Evolutionary conservation across 108 stramenopile genomes (phyloP).

Genomic region (Skeletonema costatum): DNA sequence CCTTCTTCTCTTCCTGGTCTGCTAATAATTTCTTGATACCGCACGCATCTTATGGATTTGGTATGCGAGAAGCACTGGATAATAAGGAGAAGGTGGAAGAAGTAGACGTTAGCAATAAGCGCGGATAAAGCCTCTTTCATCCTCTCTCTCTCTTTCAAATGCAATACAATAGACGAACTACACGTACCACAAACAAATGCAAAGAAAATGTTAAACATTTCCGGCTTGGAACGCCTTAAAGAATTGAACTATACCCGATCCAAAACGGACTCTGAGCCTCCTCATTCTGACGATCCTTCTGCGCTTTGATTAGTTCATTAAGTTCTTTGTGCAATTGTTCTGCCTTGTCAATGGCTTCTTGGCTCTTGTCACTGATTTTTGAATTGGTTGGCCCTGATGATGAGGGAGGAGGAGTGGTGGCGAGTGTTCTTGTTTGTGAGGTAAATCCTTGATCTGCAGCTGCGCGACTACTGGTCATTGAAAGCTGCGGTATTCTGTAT

Average conservation of each 20-base stretch:
- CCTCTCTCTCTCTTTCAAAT: background rate
- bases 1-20: slow-evolving; percentile 19
- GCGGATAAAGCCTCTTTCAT: background rate
- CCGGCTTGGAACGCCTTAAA: slow-evolving; percentile 37
- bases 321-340: slow-evolving; percentile 38
- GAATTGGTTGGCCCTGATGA: background rate
- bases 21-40: slow-evolving; percentile 39
- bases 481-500: background rate
- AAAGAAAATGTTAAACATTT: slow-evolving; percentile 50
- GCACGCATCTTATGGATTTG: slow-evolving; percentile 44
- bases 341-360: slow-evolving; percentile 45
- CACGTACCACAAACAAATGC: slow-evolving; percentile 44
- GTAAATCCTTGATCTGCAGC: background rate
- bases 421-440: background rate
- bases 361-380: slow-evolving; percentile 7
- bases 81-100: background rate
- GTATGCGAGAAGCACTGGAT: slow-evolving; percentile 39
- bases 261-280: slow-evolving; percentile 24
- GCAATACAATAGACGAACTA: background rate
- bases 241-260: slow-evolving; percentile 32
- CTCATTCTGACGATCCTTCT: slow-evolving; percentile 17
- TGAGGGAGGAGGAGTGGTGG: background rate
- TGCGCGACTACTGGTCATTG: background rate
- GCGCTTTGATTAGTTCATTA: slow-evolving; percentile 36
- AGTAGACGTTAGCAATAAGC: background rate